Base-by-base conservation (phyloP, 2,329 filamentous ascomycete genomes). In the Ophiostoma quercus region DNA sequence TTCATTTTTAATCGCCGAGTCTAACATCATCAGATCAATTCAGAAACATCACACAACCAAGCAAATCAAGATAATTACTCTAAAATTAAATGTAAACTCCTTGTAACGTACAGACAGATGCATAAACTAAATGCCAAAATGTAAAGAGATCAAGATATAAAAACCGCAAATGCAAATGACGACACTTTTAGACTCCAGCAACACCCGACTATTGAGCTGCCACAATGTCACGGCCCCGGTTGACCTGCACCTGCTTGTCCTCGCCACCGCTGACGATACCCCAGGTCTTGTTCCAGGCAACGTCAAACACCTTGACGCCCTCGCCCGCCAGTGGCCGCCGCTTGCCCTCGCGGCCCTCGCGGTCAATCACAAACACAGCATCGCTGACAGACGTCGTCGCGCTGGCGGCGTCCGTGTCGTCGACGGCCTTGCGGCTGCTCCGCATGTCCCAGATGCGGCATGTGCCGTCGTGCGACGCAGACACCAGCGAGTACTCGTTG, bases 391-490 rank as follows among this genome's bases (percentile, higher is more conserved):
- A 54, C 1, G 67, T 67, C 85, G 77, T 88, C 80, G 43, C 25
- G 16, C 47, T 29, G 11, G 32, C 69, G 19, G 29, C 54, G 6
- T 32, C 72, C 16, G 67, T 70, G 51, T 68, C 71, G 54, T 68
- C 67, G 2, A 83, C 84, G 9, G 83, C 85, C 22, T 81, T 84
- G 77, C 88, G 83, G 68, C 86, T 87, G 75, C 87, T 90, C 69
- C 95, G 85, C 73, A 98, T 84, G 82, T 99, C 95, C 95, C 95
- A 99, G 67, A 99, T 88, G 68, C 93, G 87, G 76, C 92, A 95
- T 1, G 92, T 97, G 43, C 94, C 93, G 79, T 99, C 95, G 79
- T 96, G 92, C 65, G 90, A 91, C n/a, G 88, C 94, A 41, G 91
- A 95, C 0, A 94, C 92, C 9, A 99, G 84, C n/a, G 90, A 88